Evolutionary conservation across 2,329 filamentous ascomycete species (phyloP), one percentile per base, ranked within the genome.

Genomic region (Aspergillus uvarum): DNA sequence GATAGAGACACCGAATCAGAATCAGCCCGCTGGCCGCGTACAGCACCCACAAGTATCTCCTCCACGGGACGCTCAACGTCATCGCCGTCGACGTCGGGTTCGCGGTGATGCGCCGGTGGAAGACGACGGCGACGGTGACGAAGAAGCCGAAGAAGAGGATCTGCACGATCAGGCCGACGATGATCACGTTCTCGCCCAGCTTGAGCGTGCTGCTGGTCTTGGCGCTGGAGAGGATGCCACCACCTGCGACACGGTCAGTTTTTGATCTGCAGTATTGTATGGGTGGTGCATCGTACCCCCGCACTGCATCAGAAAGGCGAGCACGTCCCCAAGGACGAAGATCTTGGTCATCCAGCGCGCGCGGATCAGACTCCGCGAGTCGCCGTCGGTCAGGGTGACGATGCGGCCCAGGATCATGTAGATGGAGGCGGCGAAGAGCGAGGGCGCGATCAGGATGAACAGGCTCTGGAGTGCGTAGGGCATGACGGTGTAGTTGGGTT

Each of bases 371-470:
- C 78, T 70, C 1, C 70, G 70, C 8, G 74, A 67, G 51, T 80
- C 79, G 26, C 70, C 76, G 2, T 79, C 68, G 2, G 77, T 67
- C 47, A 74, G 63, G 8, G 70, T 66, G 10, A 81, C 76, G n/a
- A 82, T 76, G 11, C 80, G 74, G 32, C 75, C 77, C 48, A 82
- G 76, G 4, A 75, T 70, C 69, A 81, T 82, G 62, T 83, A 82
- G 62, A 82, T 79, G 0, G 77, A 77, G 12, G 81, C 81, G 7
- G 80, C 81, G 60, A 81, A 78, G 47, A 82, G 76, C 3, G 77
- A 76, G 0, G 81, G 81, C 0, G 79, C 80, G 8, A 83, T 69
- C 7, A 83, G 72, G 38, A 82, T 73, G 61, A 82, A 72, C 29
- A 81, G 61, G 5, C 68, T 68, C 60, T 81, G 79, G 51, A 81